Base-by-base conservation (phyloP, 192 early-diverging fungal species). In the Dissophora ornata region DNA sequence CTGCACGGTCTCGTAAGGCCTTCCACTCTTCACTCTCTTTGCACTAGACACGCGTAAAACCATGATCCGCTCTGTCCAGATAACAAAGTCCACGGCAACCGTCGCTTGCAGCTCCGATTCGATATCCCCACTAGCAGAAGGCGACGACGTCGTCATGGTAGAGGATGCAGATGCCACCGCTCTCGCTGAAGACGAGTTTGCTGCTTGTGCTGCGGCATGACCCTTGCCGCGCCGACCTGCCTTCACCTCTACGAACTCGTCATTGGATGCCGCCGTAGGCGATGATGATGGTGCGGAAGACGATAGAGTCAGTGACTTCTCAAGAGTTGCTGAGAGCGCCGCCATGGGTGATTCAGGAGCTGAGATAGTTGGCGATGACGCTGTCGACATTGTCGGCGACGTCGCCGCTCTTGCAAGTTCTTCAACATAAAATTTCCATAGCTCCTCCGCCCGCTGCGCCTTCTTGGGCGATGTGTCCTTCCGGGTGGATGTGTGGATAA, bases 51-150 rank as follows among this genome's bases (percentile, higher is more conserved):
- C 81, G 1, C 60, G 61, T 12, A 83, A 48, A 6, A 67, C 36
- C 59, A 83, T 73, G 11, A 84, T 49, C 11, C 71, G 47, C 3
- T 62, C 52, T 45, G 87, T 79, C 62, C 84, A 88, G 2, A 90
- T 83, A 12, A 89, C 47, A 33, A 84, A 83, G 54, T 88, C 83
- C 1, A 82, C 82, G 0, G 18, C 38, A 3, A 82, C 21, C 0
- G 55, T 71, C 4, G 79, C 65, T n/a, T 77, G 80, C 18, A 69
- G 57, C 5, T 68, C 77, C 22, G 41, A 24, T 3, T 54, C n/a
- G n/a, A n/a, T n/a, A n/a, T n/a, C n/a, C n/a, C n/a, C n/a, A n/a
- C n/a, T n/a, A n/a, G n/a, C n/a, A n/a, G n/a, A n/a, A 22, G 22
- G n/a, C 46, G 13, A 1, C 2, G 46, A 10, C 46, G 36, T 38